Conservation (phyloP, 345 rosid species). For the Turritis glabra region DNA sequence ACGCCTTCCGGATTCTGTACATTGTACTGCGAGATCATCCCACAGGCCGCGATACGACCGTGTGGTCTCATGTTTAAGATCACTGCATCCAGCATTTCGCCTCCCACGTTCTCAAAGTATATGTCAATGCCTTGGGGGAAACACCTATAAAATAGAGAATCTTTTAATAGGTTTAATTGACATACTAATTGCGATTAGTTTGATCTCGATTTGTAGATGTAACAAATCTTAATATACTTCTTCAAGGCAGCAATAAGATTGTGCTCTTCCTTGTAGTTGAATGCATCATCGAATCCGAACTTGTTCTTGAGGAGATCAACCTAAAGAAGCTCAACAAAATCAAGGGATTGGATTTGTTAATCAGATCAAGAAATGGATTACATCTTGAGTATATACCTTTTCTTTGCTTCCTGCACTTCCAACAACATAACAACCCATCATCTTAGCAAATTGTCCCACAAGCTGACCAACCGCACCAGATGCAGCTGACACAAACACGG, state of each 20-base stretch:
- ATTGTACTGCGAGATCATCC: conserved; percentile 63
- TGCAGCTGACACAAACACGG: conserved; percentile 38
- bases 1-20: conserved; percentile 42
- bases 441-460: conserved; percentile 35
- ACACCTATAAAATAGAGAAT: background rate
- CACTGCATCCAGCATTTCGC: conserved; percentile 55
- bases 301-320: conserved; percentile 48
- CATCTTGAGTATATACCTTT: conserved; percentile 27
- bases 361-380: background rate
- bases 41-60: conserved; percentile 53
- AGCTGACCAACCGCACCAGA: conserved; percentile 41
- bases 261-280: conserved; percentile 58
- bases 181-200: background rate
- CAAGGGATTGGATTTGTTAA: background rate
- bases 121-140: conserved; percentile 49
- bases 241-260: conserved; percentile 49
- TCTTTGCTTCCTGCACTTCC: conserved; percentile 60
- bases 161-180: background rate
- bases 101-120: conserved; percentile 52
- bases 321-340: conserved; percentile 1
- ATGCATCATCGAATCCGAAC: conserved; percentile 65
- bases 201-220: background rate
- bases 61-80: conserved; percentile 50
- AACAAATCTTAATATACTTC: conserved; percentile 35
- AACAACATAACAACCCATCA: conserved; percentile 55